Evolutionary conservation across 2,329 filamentous ascomycete species (phyloP).

Genomic region (Phyllosticta paracitricarpa): DNA sequence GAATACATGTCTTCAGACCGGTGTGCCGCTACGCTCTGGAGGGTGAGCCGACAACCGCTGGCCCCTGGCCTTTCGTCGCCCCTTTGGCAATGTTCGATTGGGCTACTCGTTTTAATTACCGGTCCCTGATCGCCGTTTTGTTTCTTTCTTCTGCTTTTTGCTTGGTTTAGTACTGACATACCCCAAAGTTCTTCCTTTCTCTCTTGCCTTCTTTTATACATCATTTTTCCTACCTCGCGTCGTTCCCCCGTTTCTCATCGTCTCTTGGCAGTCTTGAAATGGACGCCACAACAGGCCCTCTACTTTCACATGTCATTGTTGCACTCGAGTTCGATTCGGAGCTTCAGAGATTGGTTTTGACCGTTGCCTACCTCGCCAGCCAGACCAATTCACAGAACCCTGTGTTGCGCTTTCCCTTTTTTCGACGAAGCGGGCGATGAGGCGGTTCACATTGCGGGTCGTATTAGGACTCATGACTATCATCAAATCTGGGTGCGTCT

Average conservation of each 20-base stretch:
- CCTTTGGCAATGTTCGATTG: neutral
- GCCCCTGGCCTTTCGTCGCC: neutral
- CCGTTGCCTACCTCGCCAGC: neutral
- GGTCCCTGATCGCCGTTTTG: neutral
- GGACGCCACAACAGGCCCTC: neutral
- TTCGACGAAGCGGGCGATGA: neutral
- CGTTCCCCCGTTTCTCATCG: neutral
- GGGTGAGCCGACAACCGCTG: neutral
- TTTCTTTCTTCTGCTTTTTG: conserved; percentile 5
- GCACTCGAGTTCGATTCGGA: neutral
- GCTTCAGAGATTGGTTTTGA: neutral
- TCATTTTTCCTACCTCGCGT: neutral
- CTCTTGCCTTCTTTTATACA: neutral
- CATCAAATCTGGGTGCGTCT: no score
- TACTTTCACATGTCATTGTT: neutral
- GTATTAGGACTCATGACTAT: no score
- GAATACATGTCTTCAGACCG: neutral
- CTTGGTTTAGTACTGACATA: neutral
- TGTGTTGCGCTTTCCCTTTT: neutral
- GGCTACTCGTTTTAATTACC: neutral
- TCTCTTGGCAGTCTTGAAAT: neutral
- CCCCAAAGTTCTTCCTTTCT: conserved; percentile 6
- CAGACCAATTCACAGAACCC: neutral
- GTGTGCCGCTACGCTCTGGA: neutral
- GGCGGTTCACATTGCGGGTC: no score